Conservation (phyloP, 805 yeast genomes). For the Metschnikowia baotianmanensis region DNA sequence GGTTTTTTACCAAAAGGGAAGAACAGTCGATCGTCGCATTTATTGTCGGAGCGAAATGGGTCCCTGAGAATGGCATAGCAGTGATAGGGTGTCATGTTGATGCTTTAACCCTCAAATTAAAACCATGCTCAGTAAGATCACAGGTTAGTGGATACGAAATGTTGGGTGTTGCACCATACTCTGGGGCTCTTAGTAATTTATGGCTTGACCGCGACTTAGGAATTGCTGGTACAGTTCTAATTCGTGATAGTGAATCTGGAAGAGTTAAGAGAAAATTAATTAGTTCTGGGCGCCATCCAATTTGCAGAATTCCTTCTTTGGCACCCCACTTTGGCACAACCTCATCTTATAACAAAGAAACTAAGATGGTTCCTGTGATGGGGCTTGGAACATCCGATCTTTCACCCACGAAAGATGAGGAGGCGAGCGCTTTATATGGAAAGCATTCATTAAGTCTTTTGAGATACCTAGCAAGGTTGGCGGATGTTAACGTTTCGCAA, state of each 20-base stretch:
- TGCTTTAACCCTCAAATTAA: slow-evolving; percentile 36
- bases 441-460: slow-evolving; percentile 34
- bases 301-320: slow-evolving; percentile 39
- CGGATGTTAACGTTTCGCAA: slow-evolving; percentile 21
- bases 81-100: slow-evolving; percentile 37
- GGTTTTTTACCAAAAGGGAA: slow-evolving; percentile 30
- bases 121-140: slow-evolving; percentile 26
- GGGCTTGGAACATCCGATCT: slow-evolving; percentile 22
- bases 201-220: slow-evolving; percentile 46
- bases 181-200: slow-evolving; percentile 32
- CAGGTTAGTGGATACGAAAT: slow-evolving; percentile 32
- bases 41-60: slow-evolving; percentile 38
- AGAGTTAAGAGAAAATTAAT: slow-evolving; percentile 26
- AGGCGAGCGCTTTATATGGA: slow-evolving; percentile 24
- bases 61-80: slow-evolving; percentile 27
- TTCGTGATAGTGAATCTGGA: slow-evolving; percentile 21
- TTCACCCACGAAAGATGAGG: slow-evolving; percentile 29
- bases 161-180: slow-evolving; percentile 42
- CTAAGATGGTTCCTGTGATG: slow-evolving; percentile 39
- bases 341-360: slow-evolving; percentile 33
- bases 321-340: slow-evolving; percentile 37
- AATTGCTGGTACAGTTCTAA: slow-evolving; percentile 37
- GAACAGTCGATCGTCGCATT: slow-evolving; percentile 38
- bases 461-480: slow-evolving; percentile 29
- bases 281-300: slow-evolving; percentile 34